A percentile compares a stretch with the other conserved stretches of the same genome.
Evolutionary conservation across 345 rosid species (phyloP).

Genomic region (Laguncularia racemosa): DNA sequence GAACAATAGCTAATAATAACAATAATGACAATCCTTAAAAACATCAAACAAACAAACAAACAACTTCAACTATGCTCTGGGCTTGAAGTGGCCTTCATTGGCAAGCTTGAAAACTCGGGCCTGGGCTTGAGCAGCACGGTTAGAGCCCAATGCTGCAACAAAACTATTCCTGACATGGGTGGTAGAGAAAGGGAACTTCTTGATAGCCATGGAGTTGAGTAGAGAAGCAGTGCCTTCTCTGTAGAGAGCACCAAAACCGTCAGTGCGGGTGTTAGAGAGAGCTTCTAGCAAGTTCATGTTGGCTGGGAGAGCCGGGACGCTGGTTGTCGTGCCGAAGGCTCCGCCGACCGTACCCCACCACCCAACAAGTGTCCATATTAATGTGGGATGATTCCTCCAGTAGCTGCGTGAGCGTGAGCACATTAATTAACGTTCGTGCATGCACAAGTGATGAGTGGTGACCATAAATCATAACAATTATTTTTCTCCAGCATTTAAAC

Average conservation of each 20-base stretch:
- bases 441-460: not conserved
- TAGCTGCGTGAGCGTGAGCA: slow-evolving; percentile 34
- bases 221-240: slow-evolving; percentile 93
- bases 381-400: slow-evolving; percentile 82
- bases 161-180: slow-evolving; percentile 72
- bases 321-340: slow-evolving; percentile 35
- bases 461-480: too few relatives aligned
- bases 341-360: slow-evolving; percentile 87
- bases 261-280: slow-evolving; percentile 41
- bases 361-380: slow-evolving; percentile 78
- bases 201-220: slow-evolving; percentile 73
- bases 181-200: slow-evolving; percentile 62
- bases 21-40: too few relatives aligned
- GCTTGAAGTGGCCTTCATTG: slow-evolving; percentile 75
- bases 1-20: too few relatives aligned
- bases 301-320: slow-evolving; percentile 50
- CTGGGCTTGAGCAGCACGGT: slow-evolving; percentile 67
- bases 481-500: too few relatives aligned
- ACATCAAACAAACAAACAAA: too few relatives aligned
- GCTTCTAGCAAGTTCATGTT: slow-evolving; percentile 72
- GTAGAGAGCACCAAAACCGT: slow-evolving; percentile 67
- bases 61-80: slow-evolving; percentile 18
- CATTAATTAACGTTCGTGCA: not conserved
- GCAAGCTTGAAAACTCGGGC: slow-evolving; percentile 82
- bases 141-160: slow-evolving; percentile 46